Percentiles rank a stretch among this genome's conserved stretches.
phyloP scores from a whole-genome alignment of 2,329 filamentous ascomycete genomes.

The Colletotrichum lupini region DNA sequence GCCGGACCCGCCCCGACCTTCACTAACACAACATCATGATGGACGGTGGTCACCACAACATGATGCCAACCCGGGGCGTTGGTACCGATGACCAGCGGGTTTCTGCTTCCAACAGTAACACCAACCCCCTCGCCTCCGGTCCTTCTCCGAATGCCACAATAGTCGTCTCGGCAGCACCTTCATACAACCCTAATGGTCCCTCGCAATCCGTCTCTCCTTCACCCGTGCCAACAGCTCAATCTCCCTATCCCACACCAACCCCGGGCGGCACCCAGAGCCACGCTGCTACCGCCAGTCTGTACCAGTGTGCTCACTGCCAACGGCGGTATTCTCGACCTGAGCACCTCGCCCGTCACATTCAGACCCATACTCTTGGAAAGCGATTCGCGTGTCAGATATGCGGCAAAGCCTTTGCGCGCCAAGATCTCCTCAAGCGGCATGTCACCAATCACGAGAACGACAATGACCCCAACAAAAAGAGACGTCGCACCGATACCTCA shows the following conservation, averaged over 20 bases:
- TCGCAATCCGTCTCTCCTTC: constrained; percentile 26
- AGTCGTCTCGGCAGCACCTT: constrained; percentile 19
- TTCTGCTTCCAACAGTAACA: constrained; percentile 1
- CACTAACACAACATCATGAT: constrained; percentile 1
- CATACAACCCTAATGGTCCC: constrained; percentile 6
- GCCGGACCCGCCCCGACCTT: constrained; percentile 34
- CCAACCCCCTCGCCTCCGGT: constrained; percentile 2
- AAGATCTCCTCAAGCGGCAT: constrained; percentile 65
- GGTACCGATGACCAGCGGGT: constrained; percentile 19
- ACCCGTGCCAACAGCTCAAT: constrained; percentile 6
- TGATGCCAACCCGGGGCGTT: constrained; percentile 1
- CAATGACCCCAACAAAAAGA: constrained; percentile 57
- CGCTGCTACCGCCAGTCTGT: constrained; percentile 44
- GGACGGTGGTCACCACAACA: constrained; percentile 1
- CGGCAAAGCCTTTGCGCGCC: constrained; percentile 64
- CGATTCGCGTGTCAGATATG: constrained; percentile 62
- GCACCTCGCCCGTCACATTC: constrained; percentile 63
- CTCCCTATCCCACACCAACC: constrained; percentile 11
- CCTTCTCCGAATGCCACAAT: constrained; percentile 22
- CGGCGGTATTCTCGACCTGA: constrained; percentile 64
- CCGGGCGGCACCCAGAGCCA: constrained; percentile 36
- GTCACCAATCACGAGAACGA: constrained; percentile 61
- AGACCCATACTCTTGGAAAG: constrained; percentile 62
- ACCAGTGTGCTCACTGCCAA: constrained; percentile 64
- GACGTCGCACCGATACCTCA: constrained; percentile 56